Base-by-base conservation (phyloP, 129 eudicot species). In the Lactuca sativa region DNA sequence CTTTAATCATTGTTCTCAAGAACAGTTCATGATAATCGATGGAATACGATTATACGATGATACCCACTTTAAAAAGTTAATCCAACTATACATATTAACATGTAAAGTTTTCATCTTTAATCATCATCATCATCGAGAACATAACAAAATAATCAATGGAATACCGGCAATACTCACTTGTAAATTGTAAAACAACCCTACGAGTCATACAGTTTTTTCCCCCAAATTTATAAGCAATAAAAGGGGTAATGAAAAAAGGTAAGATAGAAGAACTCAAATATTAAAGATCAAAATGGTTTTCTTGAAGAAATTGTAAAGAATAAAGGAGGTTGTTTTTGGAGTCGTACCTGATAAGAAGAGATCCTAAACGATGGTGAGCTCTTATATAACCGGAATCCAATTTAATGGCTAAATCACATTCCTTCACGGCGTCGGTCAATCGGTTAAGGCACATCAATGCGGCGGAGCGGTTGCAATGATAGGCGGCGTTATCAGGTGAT, bases 281-380 rank as follows among this genome's bases (percentile, higher is more conserved):
- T n/a, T 4, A 13, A n/a, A 34, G 66, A 61, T 61, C 48, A 61
- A 16, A 61, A 7, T 6, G 16, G 12, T 13, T 33, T 34, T 25
- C 30, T 41, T 56, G 36, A 56, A 4, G 1, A 62, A 38, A 9
- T 18, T 5, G 67, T 9, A 9, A 4, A 8, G 14, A 64, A 4
- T 9, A 7, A 41, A 59, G 3, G 7, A 48, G 37, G 40, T 77
- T 53, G 3, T 43, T 36, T 15, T 41, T 65, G 1, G 57, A 68
- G 6, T 38, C 84, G 83, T 74, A 90, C 99, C 99, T 80, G 65
- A 87, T 79, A 64, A 87, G 81, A 72, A 95, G 78, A 78, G 87
- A 77, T 37, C 97, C 99, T 64, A 95, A 81, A 12, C 92, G 86
- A 56, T 80, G 90, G 60, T 87, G 99, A 2, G 95, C 93, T 77